Evolutionary conservation across 2,329 filamentous ascomycete species (phyloP).

Genomic region (Clathrospora elynae): DNA sequence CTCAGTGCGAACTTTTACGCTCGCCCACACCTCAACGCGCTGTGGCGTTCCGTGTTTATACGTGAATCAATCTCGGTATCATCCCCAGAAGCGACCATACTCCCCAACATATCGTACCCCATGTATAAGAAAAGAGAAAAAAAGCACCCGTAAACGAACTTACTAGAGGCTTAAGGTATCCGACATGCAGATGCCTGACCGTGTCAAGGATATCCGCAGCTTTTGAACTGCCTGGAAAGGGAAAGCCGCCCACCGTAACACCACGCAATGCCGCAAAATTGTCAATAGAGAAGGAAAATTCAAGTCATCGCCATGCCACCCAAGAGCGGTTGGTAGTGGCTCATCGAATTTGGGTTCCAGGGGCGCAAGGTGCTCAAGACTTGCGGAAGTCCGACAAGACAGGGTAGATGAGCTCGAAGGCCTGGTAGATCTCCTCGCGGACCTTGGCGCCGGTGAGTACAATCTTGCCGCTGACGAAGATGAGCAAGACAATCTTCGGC

Average conservation of each 20-base stretch:
- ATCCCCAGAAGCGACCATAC: conserved; percentile 22
- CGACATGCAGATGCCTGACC: conserved; percentile 42
- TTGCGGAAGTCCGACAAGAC: conserved; percentile 64
- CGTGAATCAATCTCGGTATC: conserved; percentile 33
- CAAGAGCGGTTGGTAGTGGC: conserved; percentile 11
- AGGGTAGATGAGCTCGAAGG: conserved; percentile 46
- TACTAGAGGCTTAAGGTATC: conserved; percentile 35
- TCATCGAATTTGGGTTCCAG: conserved; percentile 6
- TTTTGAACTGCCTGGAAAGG: conserved; percentile 32
- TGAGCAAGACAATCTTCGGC: conserved; percentile 96
- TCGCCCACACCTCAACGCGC: conserved; percentile 24
- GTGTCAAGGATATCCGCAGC: conserved; percentile 34
- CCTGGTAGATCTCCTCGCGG: conserved; percentile 80
- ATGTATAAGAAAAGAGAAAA: conserved; percentile 26
- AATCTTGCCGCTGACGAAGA: conserved; percentile 98
- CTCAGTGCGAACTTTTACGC: conserved; percentile 38
- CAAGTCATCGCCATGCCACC: conserved; percentile 14
- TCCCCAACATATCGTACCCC: conserved; percentile 36
- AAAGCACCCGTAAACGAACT: conserved; percentile 35
- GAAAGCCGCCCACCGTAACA: conserved; percentile 39
- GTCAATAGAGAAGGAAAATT: conserved; percentile 25
- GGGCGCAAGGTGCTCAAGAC: conserved; percentile 51
- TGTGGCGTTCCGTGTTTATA: conserved; percentile 15
- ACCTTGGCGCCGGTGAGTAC: conserved; percentile 97
- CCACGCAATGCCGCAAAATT: conserved; percentile 50